Conservation (phyloP, 257 asterid species). For the Petrea volubilis region DNA sequence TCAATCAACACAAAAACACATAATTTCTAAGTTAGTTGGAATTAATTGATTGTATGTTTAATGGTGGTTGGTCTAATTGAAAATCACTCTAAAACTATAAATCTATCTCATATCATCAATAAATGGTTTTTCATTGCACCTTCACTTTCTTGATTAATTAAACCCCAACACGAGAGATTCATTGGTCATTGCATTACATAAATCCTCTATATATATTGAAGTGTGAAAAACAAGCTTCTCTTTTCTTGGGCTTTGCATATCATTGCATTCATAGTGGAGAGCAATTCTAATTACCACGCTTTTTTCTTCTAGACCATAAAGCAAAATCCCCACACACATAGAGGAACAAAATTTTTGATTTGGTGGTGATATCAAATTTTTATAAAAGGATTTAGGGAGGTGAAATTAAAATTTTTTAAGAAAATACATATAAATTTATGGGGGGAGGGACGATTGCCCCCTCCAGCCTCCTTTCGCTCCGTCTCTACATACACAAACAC, state of each 20-base stretch:
- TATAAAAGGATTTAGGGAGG: too few species aligned
- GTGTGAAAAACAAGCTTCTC: conserved; percentile 52
- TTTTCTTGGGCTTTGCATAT: conserved; percentile 30
- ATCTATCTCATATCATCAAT: not conserved
- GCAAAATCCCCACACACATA: too few species aligned
- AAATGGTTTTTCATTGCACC: not conserved
- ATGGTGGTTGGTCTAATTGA: conserved; percentile 15
- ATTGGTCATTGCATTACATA: not conserved
- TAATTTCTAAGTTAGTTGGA: conserved; percentile 17
- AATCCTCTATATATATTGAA: not conserved
- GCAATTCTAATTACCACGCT: not conserved
- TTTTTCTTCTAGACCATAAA: conserved; percentile 29
- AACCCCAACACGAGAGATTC: not conserved
- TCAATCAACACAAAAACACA: conserved; percentile 3
- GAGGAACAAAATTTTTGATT: too few species aligned
- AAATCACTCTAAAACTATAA: conserved; percentile 1
- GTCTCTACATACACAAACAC: too few species aligned
- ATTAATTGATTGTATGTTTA: conserved; percentile 13
- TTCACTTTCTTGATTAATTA: not conserved
- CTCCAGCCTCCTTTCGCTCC: too few species aligned
- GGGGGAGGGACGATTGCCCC: too few species aligned
- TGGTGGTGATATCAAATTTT: too few species aligned
- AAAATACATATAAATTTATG: too few species aligned
- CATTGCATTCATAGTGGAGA: conserved; percentile 35
- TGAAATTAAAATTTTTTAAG: too few species aligned